A percentile compares a stretch with the other conserved stretches of the same genome.
Conservation (phyloP, 2,329 filamentous ascomycete genomes). For the Zasmidium citrigriseum region DNA sequence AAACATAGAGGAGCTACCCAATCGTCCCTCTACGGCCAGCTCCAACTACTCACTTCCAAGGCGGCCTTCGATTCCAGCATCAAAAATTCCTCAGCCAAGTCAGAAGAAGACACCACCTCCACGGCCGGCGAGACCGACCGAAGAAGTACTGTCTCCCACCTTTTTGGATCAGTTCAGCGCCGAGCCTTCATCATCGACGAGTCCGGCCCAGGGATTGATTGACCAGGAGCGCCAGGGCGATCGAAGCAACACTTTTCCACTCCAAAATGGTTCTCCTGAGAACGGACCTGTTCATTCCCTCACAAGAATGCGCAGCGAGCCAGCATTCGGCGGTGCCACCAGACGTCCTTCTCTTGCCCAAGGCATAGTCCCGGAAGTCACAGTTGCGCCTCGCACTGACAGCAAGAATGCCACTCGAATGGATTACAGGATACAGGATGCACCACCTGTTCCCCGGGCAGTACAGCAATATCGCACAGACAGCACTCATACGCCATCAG, state of each 20-base stretch:
- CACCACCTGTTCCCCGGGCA: conserved; percentile 35
- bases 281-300: not conserved
- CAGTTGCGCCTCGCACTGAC: conserved; percentile 14
- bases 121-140: conserved; percentile 33
- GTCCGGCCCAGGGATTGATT: conserved; percentile 9
- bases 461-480: conserved; percentile 29
- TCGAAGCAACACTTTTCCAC: conserved; percentile 24
- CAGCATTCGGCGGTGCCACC: conserved; percentile 15
- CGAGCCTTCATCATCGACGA: conserved; percentile 25
- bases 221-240: conserved; percentile 13
- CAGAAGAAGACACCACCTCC: conserved; percentile 28
- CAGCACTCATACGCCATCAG: conserved; percentile 31
- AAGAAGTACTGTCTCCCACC: conserved; percentile 29
- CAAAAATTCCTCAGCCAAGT: conserved; percentile 1
- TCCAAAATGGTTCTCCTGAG: not conserved
- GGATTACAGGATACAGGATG: conserved; percentile 32
- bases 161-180: conserved; percentile 30
- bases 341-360: conserved; percentile 17
- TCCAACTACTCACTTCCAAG: conserved; percentile 14
- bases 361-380: conserved; percentile 3
- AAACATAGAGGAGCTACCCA: conserved; percentile 3
- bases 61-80: conserved; percentile 10
- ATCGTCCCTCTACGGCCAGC: conserved; percentile 12
- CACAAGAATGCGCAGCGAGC: conserved; percentile 22
- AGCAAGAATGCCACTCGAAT: conserved; percentile 26